Evolutionary conservation across 768 basidiomycete species (phyloP), one percentile per base, ranked within the genome.

Genomic region (Tricholoma bakamatsutake): DNA sequence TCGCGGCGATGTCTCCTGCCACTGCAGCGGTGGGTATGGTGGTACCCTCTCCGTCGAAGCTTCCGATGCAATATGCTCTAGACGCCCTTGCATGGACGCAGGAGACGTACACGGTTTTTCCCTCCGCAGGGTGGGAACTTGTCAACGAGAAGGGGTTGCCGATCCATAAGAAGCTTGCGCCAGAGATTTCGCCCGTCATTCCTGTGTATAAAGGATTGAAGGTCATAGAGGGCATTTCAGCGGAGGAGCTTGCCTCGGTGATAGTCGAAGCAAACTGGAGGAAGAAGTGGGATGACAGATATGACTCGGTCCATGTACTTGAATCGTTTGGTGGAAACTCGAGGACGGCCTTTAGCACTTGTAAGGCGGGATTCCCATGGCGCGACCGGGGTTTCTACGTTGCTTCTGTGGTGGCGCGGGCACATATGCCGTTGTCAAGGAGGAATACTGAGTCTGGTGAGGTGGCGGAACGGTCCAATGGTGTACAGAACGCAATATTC

Each of bases 171-270:
- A 88, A 88, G 64, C 68, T 85, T n/a, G 80, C 83, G 6, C 78
- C 88, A 0, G 84, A 88, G 53, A 80, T 96, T 5, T 96, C 93
- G 5, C 77, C 87, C 1, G 74, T 82, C 52, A 83, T 94, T 31
- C 92, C 93, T 0, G 83, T 98, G 3, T 87, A 93, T 68, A 87
- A 85, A 61, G 93, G 90, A 0, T 85, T 88, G 65, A 90, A 91
- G 70, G 92, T 98, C 57, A 87, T 98, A 50, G 90, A 98, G 66
- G 93, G 94, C 3, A 82, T 95, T 10, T 90, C 93, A 1, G 94
- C 94, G 1, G 95, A 97, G 65, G 96, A 99, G 67, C 76, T 98
- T 34, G 85, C 83, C 0, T 77, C 85, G 1, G 79, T 90, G 18
- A 77, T 97, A 15, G 78, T 78, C 7, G 86, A 85, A 58, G 79